Percentiles rank a stretch among this genome's conserved stretches.
These are phyloP conservation scores for Taphrina pruni DNA, from an alignment of 1,139 yeast species.

Conservation along the genomic window DNA sequence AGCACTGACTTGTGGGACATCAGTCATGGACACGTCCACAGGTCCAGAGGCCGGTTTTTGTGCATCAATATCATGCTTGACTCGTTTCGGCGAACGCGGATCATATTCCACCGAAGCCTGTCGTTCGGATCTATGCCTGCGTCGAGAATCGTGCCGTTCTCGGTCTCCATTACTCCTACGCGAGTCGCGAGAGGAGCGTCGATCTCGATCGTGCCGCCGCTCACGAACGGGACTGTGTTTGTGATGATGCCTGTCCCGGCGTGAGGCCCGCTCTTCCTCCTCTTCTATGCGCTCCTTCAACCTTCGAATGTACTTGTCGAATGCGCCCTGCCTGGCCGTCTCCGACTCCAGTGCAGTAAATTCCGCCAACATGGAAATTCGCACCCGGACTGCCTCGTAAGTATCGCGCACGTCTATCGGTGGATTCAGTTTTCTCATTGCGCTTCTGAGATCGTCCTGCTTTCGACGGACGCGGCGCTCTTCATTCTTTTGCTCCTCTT, in stretches of 20 bases:
- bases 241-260: slow-evolving; percentile 26
- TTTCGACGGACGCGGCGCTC: slow-evolving; percentile 53
- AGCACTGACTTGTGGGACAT: neutral
- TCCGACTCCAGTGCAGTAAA: slow-evolving; percentile 53
- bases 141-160: slow-evolving; percentile 10
- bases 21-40: slow-evolving; percentile 21
- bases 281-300: slow-evolving; percentile 48
- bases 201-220: slow-evolving; percentile 20
- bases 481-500: slow-evolving; percentile 51
- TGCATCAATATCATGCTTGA: neutral
- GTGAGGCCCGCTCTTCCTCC: slow-evolving; percentile 35
- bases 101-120: slow-evolving; percentile 6
- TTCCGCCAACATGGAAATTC: slow-evolving; percentile 52
- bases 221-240: slow-evolving; percentile 13
- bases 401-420: slow-evolving; percentile 50
- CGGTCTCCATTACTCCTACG: slow-evolving; percentile 19
- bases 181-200: slow-evolving; percentile 10
- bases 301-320: slow-evolving; percentile 51
- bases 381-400: slow-evolving; percentile 54
- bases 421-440: slow-evolving; percentile 52
- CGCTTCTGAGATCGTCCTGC: slow-evolving; percentile 54
- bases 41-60: neutral
- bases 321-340: slow-evolving; percentile 50
- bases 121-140: slow-evolving; percentile 14
- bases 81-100: slow-evolving; percentile 23